These are phyloP conservation scores for Litsea cubeba DNA, from an alignment of 164 flowering plant species.

Conservation along the genomic window DNA sequence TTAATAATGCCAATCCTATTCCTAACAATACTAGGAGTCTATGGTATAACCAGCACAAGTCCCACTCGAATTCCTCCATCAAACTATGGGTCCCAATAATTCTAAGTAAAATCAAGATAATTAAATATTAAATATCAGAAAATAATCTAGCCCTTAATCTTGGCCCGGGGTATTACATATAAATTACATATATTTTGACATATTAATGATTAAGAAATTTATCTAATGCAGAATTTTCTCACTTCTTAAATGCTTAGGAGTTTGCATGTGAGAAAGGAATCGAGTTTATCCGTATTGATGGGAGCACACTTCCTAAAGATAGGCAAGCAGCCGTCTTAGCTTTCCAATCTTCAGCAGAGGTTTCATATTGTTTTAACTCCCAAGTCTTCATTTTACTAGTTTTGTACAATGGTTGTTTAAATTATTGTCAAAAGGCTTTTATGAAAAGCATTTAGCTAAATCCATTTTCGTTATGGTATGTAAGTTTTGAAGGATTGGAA, in stretches of 20 bases:
- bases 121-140: too few relatives aligned
- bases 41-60: too few relatives aligned
- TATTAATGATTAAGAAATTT: too few relatives aligned
- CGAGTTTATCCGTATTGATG: conserved; percentile 81
- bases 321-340: conserved; percentile 70
- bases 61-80: too few relatives aligned
- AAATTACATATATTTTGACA: too few relatives aligned
- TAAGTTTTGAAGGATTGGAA: not conserved
- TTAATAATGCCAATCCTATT: too few relatives aligned
- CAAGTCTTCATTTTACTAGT: not conserved
- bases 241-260: conserved; percentile 38
- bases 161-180: too few relatives aligned
- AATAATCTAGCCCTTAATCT: too few relatives aligned
- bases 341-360: conserved; percentile 72
- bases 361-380: not conserved
- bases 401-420: not conserved
- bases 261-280: conserved; percentile 64
- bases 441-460: too few relatives aligned
- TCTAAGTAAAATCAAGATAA: too few relatives aligned
- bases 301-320: conserved; percentile 63
- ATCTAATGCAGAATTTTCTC: not conserved
- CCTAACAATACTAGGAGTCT: too few relatives aligned
- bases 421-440: not conserved
- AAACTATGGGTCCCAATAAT: too few relatives aligned
- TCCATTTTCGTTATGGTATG: not conserved